A percentile compares a stretch with the other conserved stretches of the same genome.
phyloP scores from a whole-genome alignment of 1,139 yeast genomes.

The Schwanniomyces etchellsii region DNA sequence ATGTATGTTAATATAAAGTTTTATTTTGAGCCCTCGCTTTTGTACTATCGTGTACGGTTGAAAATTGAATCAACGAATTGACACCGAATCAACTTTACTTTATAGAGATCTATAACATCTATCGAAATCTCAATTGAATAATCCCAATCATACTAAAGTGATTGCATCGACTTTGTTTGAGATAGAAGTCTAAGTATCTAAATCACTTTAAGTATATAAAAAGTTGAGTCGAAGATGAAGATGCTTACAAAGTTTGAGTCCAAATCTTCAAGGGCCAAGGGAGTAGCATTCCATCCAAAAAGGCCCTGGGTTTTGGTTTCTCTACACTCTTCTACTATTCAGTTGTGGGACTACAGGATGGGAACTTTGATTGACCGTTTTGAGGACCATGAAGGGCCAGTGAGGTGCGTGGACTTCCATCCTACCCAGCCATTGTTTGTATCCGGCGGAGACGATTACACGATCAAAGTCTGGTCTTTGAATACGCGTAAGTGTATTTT shows the following conservation, averaged over 20 bases:
- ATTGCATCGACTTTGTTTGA: too few relatives aligned
- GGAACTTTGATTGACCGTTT: constrained; percentile 94
- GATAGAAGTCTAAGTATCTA: too few relatives aligned
- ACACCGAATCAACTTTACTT: constrained; percentile 6
- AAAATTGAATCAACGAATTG: constrained; percentile 5
- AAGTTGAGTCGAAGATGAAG: constrained; percentile 56
- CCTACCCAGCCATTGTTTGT: constrained; percentile 97
- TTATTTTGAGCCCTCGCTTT: constrained; percentile 4
- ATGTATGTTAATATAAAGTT: not conserved
- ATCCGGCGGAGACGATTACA: constrained; percentile 96
- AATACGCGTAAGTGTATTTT: constrained; percentile 87
- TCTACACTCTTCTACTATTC: constrained; percentile 90
- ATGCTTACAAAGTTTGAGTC: constrained; percentile 98
- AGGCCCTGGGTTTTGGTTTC: constrained; percentile 97
- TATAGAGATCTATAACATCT: not conserved
- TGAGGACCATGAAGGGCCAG: constrained; percentile 98
- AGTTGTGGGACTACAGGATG: constrained; percentile 99
- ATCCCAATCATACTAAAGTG: too few relatives aligned
- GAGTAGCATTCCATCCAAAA: constrained; percentile 96
- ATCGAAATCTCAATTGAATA: too few relatives aligned
- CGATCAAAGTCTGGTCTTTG: constrained; percentile 94
- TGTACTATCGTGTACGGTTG: constrained; percentile 2
- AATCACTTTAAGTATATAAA: too few relatives aligned
- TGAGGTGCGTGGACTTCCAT: constrained; percentile 91
- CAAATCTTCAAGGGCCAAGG: constrained; percentile 97